Percentiles rank a stretch among this genome's conserved stretches.
Evolutionary conservation across 2,329 filamentous ascomycete species (phyloP).

Genomic region (Fusarium devonianum): DNA sequence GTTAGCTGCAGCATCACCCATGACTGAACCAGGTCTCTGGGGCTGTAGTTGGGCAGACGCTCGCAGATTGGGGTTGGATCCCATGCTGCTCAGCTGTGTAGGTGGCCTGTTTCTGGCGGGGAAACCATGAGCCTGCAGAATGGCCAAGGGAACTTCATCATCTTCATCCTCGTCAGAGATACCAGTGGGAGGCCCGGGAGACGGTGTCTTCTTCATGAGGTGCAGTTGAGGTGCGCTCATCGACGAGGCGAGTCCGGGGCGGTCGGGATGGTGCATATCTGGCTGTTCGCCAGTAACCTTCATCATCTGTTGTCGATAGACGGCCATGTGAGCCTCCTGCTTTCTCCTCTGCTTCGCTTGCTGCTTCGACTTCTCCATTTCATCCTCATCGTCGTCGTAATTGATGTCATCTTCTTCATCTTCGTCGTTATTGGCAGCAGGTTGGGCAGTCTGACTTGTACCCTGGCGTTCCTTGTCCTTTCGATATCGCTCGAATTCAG

Average conservation of each 20-base stretch:
- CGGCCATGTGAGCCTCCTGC: slow-evolving; percentile 88
- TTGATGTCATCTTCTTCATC: slow-evolving; percentile 71
- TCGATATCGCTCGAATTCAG: slow-evolving; percentile 83
- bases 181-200: slow-evolving; percentile 52
- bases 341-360: slow-evolving; percentile 80
- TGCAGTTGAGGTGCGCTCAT: slow-evolving; percentile 69
- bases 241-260: slow-evolving; percentile 64
- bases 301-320: slow-evolving; percentile 96
- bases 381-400: slow-evolving; percentile 80
- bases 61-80: slow-evolving; percentile 76
- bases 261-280: slow-evolving; percentile 49
- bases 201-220: slow-evolving; percentile 48
- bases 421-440: slow-evolving; percentile 60
- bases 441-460: slow-evolving; percentile 51
- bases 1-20: slow-evolving; percentile 56
- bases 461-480: slow-evolving; percentile 73
- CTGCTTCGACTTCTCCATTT: slow-evolving; percentile 76
- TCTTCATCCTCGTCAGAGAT: slow-evolving; percentile 83
- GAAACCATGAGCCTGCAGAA: slow-evolving; percentile 88
- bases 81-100: slow-evolving; percentile 67
- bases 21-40: slow-evolving; percentile 61
- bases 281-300: slow-evolving; percentile 81
- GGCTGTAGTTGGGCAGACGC: slow-evolving; percentile 55
- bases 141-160: slow-evolving; percentile 86
- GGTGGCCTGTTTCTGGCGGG: slow-evolving; percentile 80